Evolutionary conservation across 441 rosid genomes (phyloP).

Genomic region (Adansonia rubrostipa): DNA sequence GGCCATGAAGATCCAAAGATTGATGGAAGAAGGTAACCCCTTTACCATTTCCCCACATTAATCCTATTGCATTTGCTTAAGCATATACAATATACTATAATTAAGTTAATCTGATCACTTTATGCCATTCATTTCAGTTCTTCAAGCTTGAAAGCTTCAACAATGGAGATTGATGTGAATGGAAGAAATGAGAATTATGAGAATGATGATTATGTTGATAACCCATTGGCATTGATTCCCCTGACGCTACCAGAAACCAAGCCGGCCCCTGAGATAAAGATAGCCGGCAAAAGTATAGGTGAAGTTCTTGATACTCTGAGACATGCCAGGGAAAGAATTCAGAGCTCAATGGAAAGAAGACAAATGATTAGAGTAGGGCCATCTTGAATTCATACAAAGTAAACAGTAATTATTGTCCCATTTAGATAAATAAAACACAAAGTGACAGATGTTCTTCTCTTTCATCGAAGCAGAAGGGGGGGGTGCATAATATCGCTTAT

Average conservation of each 20-base stretch:
- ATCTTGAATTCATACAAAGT: constrained; percentile 33
- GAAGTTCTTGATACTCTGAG: constrained; percentile 60
- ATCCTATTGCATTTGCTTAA: background rate
- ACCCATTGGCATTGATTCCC: constrained; percentile 55
- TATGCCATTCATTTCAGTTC: background rate
- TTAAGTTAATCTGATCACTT: background rate
- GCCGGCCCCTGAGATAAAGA: constrained; percentile 31
- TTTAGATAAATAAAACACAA: constrained; percentile 4
- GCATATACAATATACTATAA: background rate
- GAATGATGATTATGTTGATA: constrained; percentile 33
- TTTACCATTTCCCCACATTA: background rate
- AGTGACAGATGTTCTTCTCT: constrained; percentile 3
- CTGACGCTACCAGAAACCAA: constrained; percentile 31
- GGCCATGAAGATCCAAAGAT: constrained; percentile 33
- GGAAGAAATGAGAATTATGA: constrained; percentile 22
- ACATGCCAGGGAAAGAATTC: constrained; percentile 54
- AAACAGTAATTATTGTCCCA: constrained; percentile 18
- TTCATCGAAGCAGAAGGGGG: background rate
- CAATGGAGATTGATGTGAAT: constrained; percentile 25
- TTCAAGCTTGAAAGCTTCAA: constrained; percentile 16
- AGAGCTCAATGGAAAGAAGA: constrained; percentile 43
- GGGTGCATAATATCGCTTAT: background rate
- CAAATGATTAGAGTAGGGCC: constrained; percentile 45
- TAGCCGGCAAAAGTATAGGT: constrained; percentile 34
- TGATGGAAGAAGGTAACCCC: constrained; percentile 23